Evolutionary conservation across 2,329 filamentous ascomycete species (phyloP).

Genomic region (Alternaria arborescens): DNA sequence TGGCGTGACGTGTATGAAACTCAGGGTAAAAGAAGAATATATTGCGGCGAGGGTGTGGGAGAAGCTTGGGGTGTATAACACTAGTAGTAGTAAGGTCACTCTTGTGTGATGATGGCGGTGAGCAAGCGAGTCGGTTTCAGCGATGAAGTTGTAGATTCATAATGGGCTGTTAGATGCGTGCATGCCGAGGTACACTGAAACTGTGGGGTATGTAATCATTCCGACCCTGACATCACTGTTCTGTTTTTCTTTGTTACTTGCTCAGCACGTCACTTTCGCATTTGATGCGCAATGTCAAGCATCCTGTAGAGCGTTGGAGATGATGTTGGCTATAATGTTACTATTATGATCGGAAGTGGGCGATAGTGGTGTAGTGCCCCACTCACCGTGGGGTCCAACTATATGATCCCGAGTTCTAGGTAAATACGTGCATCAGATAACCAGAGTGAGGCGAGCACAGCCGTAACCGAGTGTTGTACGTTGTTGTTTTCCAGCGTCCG

Average conservation of each 20-base stretch:
- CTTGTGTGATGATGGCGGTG: background rate
- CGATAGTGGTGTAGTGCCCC: background rate
- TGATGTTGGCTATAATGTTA: background rate
- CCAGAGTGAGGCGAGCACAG: slow-evolving; percentile 5
- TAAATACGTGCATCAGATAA: background rate
- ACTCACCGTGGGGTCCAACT: background rate
- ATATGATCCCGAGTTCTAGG: background rate
- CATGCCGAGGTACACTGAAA: slow-evolving; percentile 6
- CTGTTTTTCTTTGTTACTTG: background rate
- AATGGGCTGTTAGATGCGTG: slow-evolving; percentile 1
- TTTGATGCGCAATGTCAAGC: background rate
- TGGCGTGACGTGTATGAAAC: slow-evolving; percentile 39
- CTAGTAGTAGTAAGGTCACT: background rate
- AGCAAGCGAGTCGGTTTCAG: background rate
- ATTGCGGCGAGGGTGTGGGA: background rate
- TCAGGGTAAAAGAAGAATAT: slow-evolving; percentile 10
- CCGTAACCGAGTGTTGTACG: background rate
- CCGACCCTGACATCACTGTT: background rate
- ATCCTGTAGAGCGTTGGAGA: background rate
- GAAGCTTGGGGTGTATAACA: background rate
- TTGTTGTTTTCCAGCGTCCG: slow-evolving; percentile 24
- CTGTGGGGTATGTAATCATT: background rate
- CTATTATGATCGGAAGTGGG: background rate
- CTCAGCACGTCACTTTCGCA: background rate
- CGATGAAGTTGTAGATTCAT: background rate